A percentile compares a stretch with the other conserved stretches of the same genome.
Conservation (phyloP, 345 rosid species). For the Abelmoschus esculentus region DNA sequence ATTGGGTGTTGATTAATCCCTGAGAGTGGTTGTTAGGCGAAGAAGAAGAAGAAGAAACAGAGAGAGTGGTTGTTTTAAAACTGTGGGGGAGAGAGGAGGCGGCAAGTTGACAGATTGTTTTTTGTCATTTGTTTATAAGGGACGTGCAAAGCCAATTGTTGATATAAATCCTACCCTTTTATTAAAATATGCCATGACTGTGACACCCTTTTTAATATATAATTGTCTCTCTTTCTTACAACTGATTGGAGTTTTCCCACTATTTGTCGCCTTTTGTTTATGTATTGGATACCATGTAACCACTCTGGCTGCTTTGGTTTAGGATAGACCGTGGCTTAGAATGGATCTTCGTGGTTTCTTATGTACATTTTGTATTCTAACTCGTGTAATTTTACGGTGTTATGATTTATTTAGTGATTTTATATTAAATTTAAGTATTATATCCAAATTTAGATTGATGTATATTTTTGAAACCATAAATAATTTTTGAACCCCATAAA, state of each 20-base stretch:
- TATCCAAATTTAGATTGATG: too few relatives aligned
- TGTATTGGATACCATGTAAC: background rate
- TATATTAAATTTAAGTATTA: too few relatives aligned
- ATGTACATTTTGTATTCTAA: background rate
- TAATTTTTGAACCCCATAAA: too few relatives aligned
- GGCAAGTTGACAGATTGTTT: slow-evolving; percentile 38
- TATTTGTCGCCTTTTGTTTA: background rate
- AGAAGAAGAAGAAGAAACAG: slow-evolving; percentile 11
- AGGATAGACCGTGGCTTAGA: background rate
- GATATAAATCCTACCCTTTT: slow-evolving; percentile 16
- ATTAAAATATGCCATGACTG: slow-evolving; percentile 11
- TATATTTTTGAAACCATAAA: too few relatives aligned
- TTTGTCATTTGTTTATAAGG: slow-evolving; percentile 22
- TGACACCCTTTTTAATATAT: background rate
- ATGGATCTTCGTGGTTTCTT: background rate
- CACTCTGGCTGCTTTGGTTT: background rate
- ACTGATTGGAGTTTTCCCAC: background rate
- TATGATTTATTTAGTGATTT: background rate
- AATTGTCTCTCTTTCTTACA: background rate
- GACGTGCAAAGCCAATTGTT: slow-evolving; percentile 52
- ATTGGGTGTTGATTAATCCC: background rate
- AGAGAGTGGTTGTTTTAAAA: slow-evolving; percentile 26
- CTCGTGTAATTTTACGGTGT: background rate
- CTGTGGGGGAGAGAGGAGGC: slow-evolving; percentile 16
- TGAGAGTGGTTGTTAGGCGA: slow-evolving; percentile 11